Conservation (phyloP, 169 alveolate genomes). For the Plasmodium coatneyi region DNA sequence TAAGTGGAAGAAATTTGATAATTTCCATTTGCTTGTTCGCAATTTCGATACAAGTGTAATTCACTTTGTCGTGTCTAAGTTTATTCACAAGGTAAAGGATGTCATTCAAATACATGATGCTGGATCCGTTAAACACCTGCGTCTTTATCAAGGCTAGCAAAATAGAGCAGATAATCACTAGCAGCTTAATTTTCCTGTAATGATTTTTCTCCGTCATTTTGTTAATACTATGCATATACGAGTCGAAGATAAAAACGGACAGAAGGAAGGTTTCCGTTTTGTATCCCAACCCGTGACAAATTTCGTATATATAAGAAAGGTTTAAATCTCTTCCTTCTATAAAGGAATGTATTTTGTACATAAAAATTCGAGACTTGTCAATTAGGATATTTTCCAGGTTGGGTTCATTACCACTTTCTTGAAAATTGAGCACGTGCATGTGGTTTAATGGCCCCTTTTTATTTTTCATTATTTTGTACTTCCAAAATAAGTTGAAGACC, state of each 20-base stretch:
- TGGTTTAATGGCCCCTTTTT: slow-evolving; percentile 34
- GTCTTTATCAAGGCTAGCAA: slow-evolving; percentile 58
- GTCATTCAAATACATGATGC: slow-evolving; percentile 63
- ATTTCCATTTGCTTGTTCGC: slow-evolving; percentile 70
- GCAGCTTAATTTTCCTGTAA: slow-evolving; percentile 47
- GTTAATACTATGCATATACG: slow-evolving; percentile 48
- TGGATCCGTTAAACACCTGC: slow-evolving; percentile 52
- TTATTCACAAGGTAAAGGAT: slow-evolving; percentile 43
- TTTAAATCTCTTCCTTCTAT: slow-evolving; percentile 37
- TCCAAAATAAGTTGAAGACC: slow-evolving; percentile 28
- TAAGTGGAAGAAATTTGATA: slow-evolving; percentile 36
- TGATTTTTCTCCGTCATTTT: slow-evolving; percentile 50
- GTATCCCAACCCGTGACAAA: slow-evolving; percentile 43
- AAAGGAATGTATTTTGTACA: slow-evolving; percentile 58
- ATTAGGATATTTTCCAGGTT: slow-evolving; percentile 32
- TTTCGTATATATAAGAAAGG: slow-evolving; percentile 57
- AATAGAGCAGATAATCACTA: slow-evolving; percentile 55
- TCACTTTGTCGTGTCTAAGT: slow-evolving; percentile 26
- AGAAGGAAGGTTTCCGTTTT: slow-evolving; percentile 65
- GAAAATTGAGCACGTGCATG: slow-evolving; percentile 32
- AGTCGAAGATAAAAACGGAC: slow-evolving; percentile 62
- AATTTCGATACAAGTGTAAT: slow-evolving; percentile 64
- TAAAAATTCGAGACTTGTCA: slow-evolving; percentile 49
- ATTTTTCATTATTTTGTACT: slow-evolving; percentile 39
- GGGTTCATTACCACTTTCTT: slow-evolving; percentile 1